These are phyloP conservation scores for Camelina hispida DNA, from an alignment of 345 rosid genomes.

Conservation along the genomic window DNA sequence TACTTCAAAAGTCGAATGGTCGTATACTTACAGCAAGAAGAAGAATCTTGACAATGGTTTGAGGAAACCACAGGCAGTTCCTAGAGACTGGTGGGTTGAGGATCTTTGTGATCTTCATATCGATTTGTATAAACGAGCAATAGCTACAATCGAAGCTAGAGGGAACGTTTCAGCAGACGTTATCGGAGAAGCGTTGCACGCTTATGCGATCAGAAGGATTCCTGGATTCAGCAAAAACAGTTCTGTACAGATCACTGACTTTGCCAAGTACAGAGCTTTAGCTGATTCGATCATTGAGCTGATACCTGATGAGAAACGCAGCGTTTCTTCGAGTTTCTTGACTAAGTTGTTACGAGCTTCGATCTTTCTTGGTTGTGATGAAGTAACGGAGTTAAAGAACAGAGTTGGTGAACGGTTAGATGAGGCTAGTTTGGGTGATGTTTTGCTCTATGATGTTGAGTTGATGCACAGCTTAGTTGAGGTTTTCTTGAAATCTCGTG, in stretches of 20 bases:
- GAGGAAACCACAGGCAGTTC: conserved; percentile 61
- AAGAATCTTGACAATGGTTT: conserved; percentile 62
- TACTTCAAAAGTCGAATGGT: conserved; percentile 74
- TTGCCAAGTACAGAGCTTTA: conserved; percentile 55
- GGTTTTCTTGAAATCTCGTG: conserved; percentile 48
- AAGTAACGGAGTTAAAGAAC: conserved; percentile 54
- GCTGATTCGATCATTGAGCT: conserved; percentile 63
- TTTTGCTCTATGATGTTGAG: conserved; percentile 60
- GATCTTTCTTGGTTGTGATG: conserved; percentile 58
- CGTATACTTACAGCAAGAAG: conserved; percentile 72
- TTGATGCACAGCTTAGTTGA: conserved; percentile 61
- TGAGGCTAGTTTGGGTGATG: conserved; percentile 60
- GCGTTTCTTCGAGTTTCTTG: conserved; percentile 64
- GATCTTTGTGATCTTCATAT: conserved; percentile 79
- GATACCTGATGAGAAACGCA: conserved; percentile 57
- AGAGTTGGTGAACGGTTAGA: conserved; percentile 60
- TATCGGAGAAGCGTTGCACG: conserved; percentile 70
- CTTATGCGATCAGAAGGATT: conserved; percentile 62
- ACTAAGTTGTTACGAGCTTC: conserved; percentile 62
- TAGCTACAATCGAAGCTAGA: conserved; percentile 55
- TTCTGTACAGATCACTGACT: conserved; percentile 52
- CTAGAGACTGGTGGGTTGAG: conserved; percentile 89
- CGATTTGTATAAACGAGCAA: conserved; percentile 60
- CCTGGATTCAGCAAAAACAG: conserved; percentile 66
- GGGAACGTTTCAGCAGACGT: conserved; percentile 55